phyloP scores from a whole-genome alignment of 1,284 basidiomycete genomes.

The Takashimella koratensis region DNA sequence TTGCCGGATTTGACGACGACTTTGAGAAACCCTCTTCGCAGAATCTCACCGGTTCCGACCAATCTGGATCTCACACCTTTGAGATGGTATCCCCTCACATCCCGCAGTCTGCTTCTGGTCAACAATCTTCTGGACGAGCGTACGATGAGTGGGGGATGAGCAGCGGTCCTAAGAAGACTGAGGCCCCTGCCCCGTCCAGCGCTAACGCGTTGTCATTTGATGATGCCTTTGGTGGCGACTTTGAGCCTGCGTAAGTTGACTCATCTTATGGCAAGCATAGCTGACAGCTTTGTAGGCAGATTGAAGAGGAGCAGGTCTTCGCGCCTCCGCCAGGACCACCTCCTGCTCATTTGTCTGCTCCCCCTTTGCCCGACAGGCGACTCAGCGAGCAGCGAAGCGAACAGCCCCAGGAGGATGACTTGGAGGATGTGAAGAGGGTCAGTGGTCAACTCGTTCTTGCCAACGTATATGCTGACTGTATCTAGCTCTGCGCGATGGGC shows the following conservation, averaged over 20 bases:
- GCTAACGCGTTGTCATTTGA: constrained; percentile 53
- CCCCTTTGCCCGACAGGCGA: background rate
- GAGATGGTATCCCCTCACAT: constrained; percentile 36
- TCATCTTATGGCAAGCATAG: no score
- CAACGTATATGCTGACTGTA: background rate
- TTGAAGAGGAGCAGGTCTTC: constrained; percentile 1
- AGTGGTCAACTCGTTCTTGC: constrained; percentile 2
- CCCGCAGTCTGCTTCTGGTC: background rate
- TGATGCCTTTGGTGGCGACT: constrained; percentile 53
- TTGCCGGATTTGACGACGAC: constrained; percentile 53
- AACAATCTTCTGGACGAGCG: constrained; percentile 4
- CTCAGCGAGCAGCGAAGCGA: constrained; percentile 8
- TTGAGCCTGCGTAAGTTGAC: constrained; percentile 27
- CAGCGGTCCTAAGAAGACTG: constrained; percentile 4
- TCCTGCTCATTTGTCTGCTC: constrained; percentile 4
- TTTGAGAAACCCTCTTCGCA: constrained; percentile 32
- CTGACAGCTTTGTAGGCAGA: background rate
- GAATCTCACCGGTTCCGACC: constrained; percentile 19
- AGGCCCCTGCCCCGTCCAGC: constrained; percentile 1
- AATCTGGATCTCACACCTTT: constrained; percentile 33
- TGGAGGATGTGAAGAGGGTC: constrained; percentile 50
- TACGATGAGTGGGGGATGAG: constrained; percentile 27
- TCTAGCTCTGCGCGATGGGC: constrained; percentile 50
- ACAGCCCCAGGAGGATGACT: constrained; percentile 43
- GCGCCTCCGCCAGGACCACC: constrained; percentile 25